Percentiles rank a stretch among this genome's conserved stretches.
These are phyloP conservation scores for Dendryphion nanum DNA, from an alignment of 2,329 filamentous ascomycete species.

Conservation along the genomic window DNA sequence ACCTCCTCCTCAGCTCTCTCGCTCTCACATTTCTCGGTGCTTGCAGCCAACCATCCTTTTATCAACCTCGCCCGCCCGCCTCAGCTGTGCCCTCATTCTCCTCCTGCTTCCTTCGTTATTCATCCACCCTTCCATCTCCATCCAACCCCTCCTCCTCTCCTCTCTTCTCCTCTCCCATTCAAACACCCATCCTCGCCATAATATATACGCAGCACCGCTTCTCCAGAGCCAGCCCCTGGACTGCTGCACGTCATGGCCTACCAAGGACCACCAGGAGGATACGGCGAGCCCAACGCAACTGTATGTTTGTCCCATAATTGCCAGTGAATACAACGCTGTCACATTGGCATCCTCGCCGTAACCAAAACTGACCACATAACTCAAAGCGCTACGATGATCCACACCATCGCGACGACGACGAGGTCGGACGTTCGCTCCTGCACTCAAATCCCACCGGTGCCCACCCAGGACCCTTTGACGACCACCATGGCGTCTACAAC, in stretches of 20 bases:
- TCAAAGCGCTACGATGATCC: slow-evolving; percentile 34
- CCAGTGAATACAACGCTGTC: slow-evolving; percentile 3
- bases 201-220: not conserved
- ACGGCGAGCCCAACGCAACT: slow-evolving; percentile 34
- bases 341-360: slow-evolving; percentile 4
- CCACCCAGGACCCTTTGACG: slow-evolving; percentile 49
- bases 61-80: slow-evolving; percentile 9
- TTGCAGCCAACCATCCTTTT: slow-evolving; percentile 22
- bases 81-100: not conserved
- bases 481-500: slow-evolving; percentile 36
- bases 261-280: slow-evolving; percentile 34
- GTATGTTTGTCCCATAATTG: slow-evolving; percentile 18
- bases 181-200: slow-evolving; percentile 6
- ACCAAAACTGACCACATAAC: too few relatives aligned
- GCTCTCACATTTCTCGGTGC: slow-evolving; percentile 14
- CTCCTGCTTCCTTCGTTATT: slow-evolving; percentile 1
- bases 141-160: slow-evolving; percentile 10
- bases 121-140: slow-evolving; percentile 1
- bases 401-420: slow-evolving; percentile 42
- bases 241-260: slow-evolving; percentile 38
- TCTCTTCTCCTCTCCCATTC: slow-evolving; percentile 12
- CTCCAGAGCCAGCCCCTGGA: slow-evolving; percentile 18
- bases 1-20: slow-evolving; percentile 8
- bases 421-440: slow-evolving; percentile 49
- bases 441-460: slow-evolving; percentile 48